Conservation (phyloP, 305 asterid species). For the Fraxinus floribunda region DNA sequence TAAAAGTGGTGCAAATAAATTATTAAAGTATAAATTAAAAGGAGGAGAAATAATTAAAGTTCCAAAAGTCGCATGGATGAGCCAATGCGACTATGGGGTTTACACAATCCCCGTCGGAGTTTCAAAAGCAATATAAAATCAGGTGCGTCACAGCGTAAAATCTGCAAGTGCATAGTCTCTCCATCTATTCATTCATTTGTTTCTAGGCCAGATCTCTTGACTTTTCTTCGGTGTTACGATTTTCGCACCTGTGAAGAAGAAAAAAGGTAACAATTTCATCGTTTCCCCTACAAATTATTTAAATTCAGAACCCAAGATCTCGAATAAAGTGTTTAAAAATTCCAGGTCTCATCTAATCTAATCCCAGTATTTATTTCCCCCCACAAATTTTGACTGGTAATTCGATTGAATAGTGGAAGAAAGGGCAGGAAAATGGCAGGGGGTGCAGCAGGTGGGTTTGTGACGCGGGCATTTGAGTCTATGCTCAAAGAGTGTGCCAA, state of each 20-base stretch:
- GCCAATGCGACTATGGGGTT: not conserved
- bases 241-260: not conserved
- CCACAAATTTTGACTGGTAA: conserved; percentile 1
- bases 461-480: conserved; percentile 90
- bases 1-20: not conserved
- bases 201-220: conserved; percentile 44
- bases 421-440: conserved; percentile 55
- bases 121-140: not conserved
- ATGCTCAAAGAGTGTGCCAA: conserved; percentile 89
- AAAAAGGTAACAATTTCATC: conserved; percentile 19
- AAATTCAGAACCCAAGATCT: conserved; percentile 29
- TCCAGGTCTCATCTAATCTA: conserved; percentile 37
- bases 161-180: not conserved
- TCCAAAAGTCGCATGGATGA: not conserved
- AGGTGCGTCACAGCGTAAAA: not conserved
- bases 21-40: not conserved
- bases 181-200: conserved; percentile 14
- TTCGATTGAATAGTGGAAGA: conserved; percentile 29
- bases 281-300: not conserved
- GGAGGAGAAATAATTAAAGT: not conserved
- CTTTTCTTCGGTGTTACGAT: conserved; percentile 3
- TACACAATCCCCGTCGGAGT: not conserved
- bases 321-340: conserved; percentile 19
- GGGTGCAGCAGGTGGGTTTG: conserved; percentile 96
- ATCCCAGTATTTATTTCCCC: conserved; percentile 23